Percentiles rank a stretch among this genome's conserved stretches.
Conservation (phyloP, 1,139 yeast species). For the Wickerhamomyces sp. region DNA sequence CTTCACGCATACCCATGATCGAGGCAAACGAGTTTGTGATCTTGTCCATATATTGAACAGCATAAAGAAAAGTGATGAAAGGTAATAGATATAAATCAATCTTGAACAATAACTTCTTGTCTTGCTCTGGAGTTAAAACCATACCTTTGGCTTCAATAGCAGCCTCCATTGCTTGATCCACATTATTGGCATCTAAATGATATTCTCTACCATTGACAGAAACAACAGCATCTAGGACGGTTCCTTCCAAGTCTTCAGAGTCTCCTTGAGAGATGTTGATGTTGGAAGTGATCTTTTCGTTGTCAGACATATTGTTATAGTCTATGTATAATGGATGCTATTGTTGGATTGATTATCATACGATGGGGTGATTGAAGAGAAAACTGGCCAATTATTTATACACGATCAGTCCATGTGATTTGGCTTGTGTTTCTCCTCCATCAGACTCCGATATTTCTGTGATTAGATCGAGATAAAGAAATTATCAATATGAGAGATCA, state of each 20-base stretch:
- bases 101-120: slow-evolving; percentile 38
- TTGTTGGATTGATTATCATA: no score
- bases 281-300: not conserved
- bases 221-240: slow-evolving; percentile 1
- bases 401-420: no score
- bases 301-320: slow-evolving; percentile 1
- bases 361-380: no score
- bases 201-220: slow-evolving; percentile 2
- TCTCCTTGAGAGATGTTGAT: not conserved
- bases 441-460: no score
- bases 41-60: slow-evolving; percentile 66
- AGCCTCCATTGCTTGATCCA: slow-evolving; percentile 10
- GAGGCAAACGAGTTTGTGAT: slow-evolving; percentile 39
- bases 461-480: no score
- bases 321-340: no score
- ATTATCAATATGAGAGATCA: no score
- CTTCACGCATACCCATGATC: slow-evolving; percentile 46
- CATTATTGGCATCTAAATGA: slow-evolving; percentile 1
- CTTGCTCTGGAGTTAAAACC: slow-evolving; percentile 26
- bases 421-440: no score
- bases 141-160: slow-evolving; percentile 23
- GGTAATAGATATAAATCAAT: slow-evolving; percentile 54
- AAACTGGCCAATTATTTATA: no score
- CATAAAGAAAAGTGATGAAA: slow-evolving; percentile 48
- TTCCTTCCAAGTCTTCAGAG: not conserved